Base-by-base conservation (phyloP, 2,329 filamentous ascomycete genomes). In the Pestalotiopsis fici region DNA sequence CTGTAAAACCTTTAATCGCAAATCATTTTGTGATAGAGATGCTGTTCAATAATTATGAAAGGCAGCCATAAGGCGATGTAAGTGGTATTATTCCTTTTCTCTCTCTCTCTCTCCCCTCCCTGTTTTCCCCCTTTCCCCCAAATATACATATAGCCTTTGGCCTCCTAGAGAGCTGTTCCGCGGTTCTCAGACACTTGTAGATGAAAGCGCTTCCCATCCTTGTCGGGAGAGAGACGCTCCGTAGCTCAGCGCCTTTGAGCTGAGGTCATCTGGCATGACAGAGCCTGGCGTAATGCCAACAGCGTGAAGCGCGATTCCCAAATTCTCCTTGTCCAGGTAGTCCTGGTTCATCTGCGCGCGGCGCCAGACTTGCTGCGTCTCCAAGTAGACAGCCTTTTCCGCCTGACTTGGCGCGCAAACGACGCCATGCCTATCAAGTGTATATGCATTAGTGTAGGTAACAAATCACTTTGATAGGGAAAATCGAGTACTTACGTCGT, bases 331-430 rank as follows among this genome's bases (percentile, higher is more conserved):
- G 0, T 69, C 50, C 3, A 74, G 13, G 4, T 28, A 21, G 7
- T 76, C 70, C 2, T 72, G 67, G 12, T 78, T 74, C 69, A 79
- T 73, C 21, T 74, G 69, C 3, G 71, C 73, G 28, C 71, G 70
- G 13, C 71, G 74, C 2, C 80, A 66, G 2, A 74, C 71, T 65
- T 75, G 74, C 50, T 79, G 76, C 1, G 76, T 63, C 15, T 75
- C 66, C n/a, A 75, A 62, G 55, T 81, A 81, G 4, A 71, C 31
- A 2, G 73, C 47, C 2, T 71, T 62, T 18, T 77, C 74, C 3
- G 69, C 43, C 1, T 68, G 66, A 1, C 67, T 73, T 69, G 78
- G 71, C 7, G 70, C 54, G 37, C 71, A 72, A 25, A 80, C 73
- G 27, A 79, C 39, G 1, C 78, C 71, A 7, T 65, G 65, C 25